phyloP scores from a whole-genome alignment of 2,329 filamentous ascomycete species.

The Ceratocystis variospora region DNA sequence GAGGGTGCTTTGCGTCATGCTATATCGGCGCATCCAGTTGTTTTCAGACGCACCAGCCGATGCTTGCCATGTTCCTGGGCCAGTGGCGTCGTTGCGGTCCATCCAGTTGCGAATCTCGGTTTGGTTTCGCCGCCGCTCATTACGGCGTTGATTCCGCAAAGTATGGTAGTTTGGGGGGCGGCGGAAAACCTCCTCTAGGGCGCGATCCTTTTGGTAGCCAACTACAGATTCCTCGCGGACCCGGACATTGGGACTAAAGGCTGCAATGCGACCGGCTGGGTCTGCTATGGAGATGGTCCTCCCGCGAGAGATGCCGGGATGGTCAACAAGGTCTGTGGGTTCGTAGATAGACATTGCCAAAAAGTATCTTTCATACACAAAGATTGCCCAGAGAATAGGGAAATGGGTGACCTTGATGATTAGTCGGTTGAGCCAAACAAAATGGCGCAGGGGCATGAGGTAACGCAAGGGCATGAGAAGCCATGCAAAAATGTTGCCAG shows the following conservation, averaged over 20 bases:
- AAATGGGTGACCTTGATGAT: constrained; percentile 87
- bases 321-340: constrained; percentile 73
- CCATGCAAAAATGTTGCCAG: constrained; percentile 86
- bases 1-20: constrained; percentile 36
- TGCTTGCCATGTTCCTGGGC: constrained; percentile 18
- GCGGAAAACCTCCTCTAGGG: constrained; percentile 82
- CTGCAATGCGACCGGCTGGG: constrained; percentile 39
- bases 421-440: constrained; percentile 74
- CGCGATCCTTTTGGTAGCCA: constrained; percentile 78
- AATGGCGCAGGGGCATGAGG: constrained; percentile 63
- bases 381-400: constrained; percentile 75
- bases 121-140: constrained; percentile 58
- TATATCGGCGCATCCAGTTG: constrained; percentile 40
- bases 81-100: constrained; percentile 50
- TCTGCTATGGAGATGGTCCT: constrained; percentile 45
- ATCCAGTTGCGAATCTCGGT: constrained; percentile 85
- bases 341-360: constrained; percentile 65
- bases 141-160: constrained; percentile 44
- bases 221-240: constrained; percentile 75
- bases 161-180: constrained; percentile 52
- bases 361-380: constrained; percentile 69
- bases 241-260: constrained; percentile 61
- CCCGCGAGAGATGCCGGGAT: constrained; percentile 39
- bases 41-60: constrained; percentile 23
- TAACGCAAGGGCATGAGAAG: constrained; percentile 70